Base-by-base conservation (phyloP, 768 basidiomycete species). In the Suillus weaverae region DNA sequence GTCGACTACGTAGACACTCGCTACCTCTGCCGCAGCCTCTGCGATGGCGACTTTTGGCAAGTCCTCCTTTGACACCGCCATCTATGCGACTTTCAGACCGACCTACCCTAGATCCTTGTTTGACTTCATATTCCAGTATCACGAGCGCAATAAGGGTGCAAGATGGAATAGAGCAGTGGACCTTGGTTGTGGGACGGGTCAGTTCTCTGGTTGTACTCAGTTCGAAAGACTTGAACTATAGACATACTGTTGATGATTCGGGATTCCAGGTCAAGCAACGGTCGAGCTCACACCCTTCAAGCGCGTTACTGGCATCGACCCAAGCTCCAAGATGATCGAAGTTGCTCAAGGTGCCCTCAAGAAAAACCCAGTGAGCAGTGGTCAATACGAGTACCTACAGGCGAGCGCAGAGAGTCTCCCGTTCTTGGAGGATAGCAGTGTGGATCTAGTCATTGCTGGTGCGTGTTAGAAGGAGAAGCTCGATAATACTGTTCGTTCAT, bases 151-250 rank as follows among this genome's bases (percentile, higher is more conserved):
- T 8, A 35, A 18, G 0, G 41, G 39, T 0, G 69, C 69, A 0
- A 66, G 73, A 61, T 90, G 86, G 83, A 80, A 85, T 16, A 79
- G 76, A 18, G 91, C 89, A 0, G 80, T 92, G 0, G 93, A 95
- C 69, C 72, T 94, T 3, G 92, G 94, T 4, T 94, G 92, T 75
- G 92, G 94, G 36, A 91, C 93, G 20, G 90, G 92, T 90, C 64
- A 14, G 79, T 66, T 51, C 48, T 26, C 26, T 26, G 14, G 26
- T 13, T 30, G 26, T 30, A 50, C 22, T 48, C n/a, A 9, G 18
- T 46, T 43, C 26, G 22, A 2, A 14, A 26, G 26, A 26, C 14
- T 30, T 14, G 14, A 50, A 50, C 48, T 16, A 30, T 16, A 30
- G 14, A 50, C 26, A 16, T 50, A 20, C 48, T 48, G 26, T 50